A percentile compares a stretch with the other conserved stretches of the same genome.
Conservation (phyloP, 2,329 filamentous ascomycete species). For the Alternaria rosae region DNA sequence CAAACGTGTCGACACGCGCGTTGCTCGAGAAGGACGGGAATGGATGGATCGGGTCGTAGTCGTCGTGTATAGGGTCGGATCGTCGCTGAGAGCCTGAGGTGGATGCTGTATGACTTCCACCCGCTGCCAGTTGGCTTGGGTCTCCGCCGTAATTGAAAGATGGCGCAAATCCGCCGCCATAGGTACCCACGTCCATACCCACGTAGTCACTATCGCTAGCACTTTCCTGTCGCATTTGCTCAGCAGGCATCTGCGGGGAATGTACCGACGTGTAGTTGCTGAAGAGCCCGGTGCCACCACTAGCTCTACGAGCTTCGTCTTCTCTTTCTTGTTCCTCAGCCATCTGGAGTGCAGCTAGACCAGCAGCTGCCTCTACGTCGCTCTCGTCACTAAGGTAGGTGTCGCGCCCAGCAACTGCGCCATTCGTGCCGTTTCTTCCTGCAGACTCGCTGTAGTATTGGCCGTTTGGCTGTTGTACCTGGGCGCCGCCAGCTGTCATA, state of each 20-base stretch:
- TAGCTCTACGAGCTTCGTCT: conserved; percentile 65
- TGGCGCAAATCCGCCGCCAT: conserved; percentile 74
- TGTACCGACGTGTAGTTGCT: conserved; percentile 55
- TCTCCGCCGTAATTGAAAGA: conserved; percentile 68
- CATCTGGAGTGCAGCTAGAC: conserved; percentile 81
- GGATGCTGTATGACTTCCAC: conserved; percentile 51
- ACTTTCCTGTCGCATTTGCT: conserved; percentile 28
- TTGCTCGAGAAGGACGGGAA: conserved; percentile 65
- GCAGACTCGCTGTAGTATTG: conserved; percentile 37
- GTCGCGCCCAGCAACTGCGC: conserved; percentile 44
- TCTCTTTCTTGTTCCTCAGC: conserved; percentile 79
- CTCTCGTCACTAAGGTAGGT: conserved; percentile 70
- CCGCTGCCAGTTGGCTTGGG: conserved; percentile 51
- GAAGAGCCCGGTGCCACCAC: conserved; percentile 62
- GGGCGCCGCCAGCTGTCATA: conserved; percentile 47
- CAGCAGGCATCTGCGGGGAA: conserved; percentile 52
- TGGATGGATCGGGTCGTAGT: conserved; percentile 61
- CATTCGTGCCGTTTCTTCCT: conserved; percentile 56
- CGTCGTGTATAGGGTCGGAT: conserved; percentile 53
- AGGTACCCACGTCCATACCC: conserved; percentile 74
- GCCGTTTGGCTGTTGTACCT: conserved; percentile 46
- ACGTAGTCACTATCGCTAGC: conserved; percentile 74
- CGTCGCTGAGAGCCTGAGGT: conserved; percentile 56
- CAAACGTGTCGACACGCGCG: conserved; percentile 83
- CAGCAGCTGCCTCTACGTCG: conserved; percentile 86